Evolutionary conservation across 2,329 filamentous ascomycete species (phyloP), one percentile per base, ranked within the genome.

Genomic region (Fusarium napiforme): DNA sequence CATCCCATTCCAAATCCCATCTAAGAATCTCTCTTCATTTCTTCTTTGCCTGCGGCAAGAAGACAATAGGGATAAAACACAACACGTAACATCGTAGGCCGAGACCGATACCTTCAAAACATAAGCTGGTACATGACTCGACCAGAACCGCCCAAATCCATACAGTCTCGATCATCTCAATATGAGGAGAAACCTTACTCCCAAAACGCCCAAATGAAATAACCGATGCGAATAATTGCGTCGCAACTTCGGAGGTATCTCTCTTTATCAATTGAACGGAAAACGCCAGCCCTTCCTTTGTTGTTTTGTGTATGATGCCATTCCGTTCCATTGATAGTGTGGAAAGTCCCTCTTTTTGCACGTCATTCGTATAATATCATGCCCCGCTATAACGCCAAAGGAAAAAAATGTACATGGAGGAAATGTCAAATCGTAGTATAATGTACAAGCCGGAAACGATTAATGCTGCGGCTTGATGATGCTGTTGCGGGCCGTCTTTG

Each of bases 401-500:
- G 58, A 69, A 69, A 69, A 69, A 66, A 67, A 37, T 26, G 30
- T 55, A n/a, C 15, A 21, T 26, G 19, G 34, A 52, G 42, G 26
- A 66, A 64, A 63, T 66, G 11, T 52, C 53, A 50, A 53, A 30
- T 57, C 66, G 46, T 57, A 49, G 55, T 52, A 53, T 43, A 40
- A 77, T 74, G 62, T 78, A 79, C 76, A 77, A 58, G 36, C 68
- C 55, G 46, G 19, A 34, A 43, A 47, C 32, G 16, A n/a, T 52
- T 46, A 63, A 52, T 49, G 40, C 39, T 49, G 47, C 39, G 70
- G 55, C 55, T 71, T 74, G 80, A 69, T 69, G 62, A 81, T 75
- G 45, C 72, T 80, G 61, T 79, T 78, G 30, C 81, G 79, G 34
- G 80, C 71, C 39, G 82, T 81, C 72, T 88, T 88, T 72, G 89